These are phyloP conservation scores for Leccinum imitatum DNA, from an alignment of 768 basidiomycete genomes.

Conservation along the genomic window DNA sequence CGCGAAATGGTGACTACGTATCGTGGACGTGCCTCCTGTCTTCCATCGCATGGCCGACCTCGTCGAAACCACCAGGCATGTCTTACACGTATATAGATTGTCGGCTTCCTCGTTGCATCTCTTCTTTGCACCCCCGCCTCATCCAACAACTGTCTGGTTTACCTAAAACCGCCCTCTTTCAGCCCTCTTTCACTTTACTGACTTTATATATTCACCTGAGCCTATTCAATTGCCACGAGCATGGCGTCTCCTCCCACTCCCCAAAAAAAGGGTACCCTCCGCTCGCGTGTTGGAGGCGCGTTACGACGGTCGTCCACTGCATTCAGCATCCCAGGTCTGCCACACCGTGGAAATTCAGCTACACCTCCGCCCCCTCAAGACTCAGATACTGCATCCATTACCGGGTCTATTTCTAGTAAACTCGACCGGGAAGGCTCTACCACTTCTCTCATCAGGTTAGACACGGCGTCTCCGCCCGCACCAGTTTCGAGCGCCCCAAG, in stretches of 20 bases:
- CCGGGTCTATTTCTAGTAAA: constrained; percentile 30
- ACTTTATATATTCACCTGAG: constrained; percentile 8
- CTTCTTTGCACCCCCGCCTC: constrained; percentile 23
- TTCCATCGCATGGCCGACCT: constrained; percentile 30
- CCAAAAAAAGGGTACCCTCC: constrained; percentile 44
- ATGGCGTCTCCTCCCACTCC: constrained; percentile 32
- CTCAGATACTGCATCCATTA: constrained; percentile 27
- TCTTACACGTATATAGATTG: constrained; percentile 29
- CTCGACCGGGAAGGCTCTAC: constrained; percentile 31
- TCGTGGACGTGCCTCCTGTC: constrained; percentile 26
- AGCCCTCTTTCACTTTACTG: constrained; percentile 7
- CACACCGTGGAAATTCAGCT: constrained; percentile 23
- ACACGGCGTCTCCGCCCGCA: constrained; percentile 32
- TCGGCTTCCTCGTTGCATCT: constrained; percentile 19
- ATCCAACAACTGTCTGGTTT: constrained; percentile 9
- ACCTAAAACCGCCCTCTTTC: constrained; percentile 9
- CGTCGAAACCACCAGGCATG: constrained; percentile 38
- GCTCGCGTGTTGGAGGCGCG: constrained; percentile 58
- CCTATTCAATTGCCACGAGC: constrained; percentile 17
- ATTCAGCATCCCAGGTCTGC: constrained; percentile 42
- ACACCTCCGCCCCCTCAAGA: constrained; percentile 28
- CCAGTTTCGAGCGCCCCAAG: constrained; percentile 42
- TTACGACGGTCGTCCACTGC: constrained; percentile 62
- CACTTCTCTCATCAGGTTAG: constrained; percentile 33
- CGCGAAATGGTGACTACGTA: constrained; percentile 19